Base-by-base conservation (phyloP, 2,329 filamentous ascomycete species). In the Helotiales sp. region DNA sequence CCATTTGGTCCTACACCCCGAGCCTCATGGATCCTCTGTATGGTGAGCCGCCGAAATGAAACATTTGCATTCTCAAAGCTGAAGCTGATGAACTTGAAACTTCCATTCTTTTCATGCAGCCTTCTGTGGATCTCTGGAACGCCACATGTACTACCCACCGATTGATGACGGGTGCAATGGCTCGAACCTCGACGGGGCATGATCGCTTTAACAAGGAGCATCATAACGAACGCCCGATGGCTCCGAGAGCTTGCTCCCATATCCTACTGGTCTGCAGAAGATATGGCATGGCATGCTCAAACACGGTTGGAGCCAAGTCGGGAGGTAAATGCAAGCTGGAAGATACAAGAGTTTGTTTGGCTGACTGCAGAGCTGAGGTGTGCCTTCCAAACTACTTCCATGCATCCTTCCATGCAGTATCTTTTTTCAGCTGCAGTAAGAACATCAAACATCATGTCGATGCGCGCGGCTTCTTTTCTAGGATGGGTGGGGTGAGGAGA, bases 371-470 rank as follows among this genome's bases (percentile, higher is more conserved):
- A 10, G 26, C 49, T 32, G 49, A 52, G 49, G 26, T 32, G 49
- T 52, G 49, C n/a, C 52, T 24, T 37, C 52, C 8, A 55, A 34
- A 24, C 34, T 55, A 15, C 52, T 55, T 55, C 28, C n/a, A 22
- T 55, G 30, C 52, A 55, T 11, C 52, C 52, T 55, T 55, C 52
- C 30, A 55, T 55, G 30, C 28, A 55, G 49, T 55, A 28, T 22
- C 30, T 17, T 34, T 32, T 55, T 55, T 30, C 52, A 55, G 52
- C 52, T 34, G n/a, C 30, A 55, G 52, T 22, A 32, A 6, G 52
- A 55, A 55, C 28, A 2, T 55, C 6, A 34, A 55, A 55, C 52
- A 55, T n/a, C n/a, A 34, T 22, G 11, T 15, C 30, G 52, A 55
- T 34, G 52, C 52, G 52, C 52, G 52, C 52, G 17, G 52, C n/a